Conservation (phyloP, 805 yeast species). For the Metschnikowia baotianmanensis region DNA sequence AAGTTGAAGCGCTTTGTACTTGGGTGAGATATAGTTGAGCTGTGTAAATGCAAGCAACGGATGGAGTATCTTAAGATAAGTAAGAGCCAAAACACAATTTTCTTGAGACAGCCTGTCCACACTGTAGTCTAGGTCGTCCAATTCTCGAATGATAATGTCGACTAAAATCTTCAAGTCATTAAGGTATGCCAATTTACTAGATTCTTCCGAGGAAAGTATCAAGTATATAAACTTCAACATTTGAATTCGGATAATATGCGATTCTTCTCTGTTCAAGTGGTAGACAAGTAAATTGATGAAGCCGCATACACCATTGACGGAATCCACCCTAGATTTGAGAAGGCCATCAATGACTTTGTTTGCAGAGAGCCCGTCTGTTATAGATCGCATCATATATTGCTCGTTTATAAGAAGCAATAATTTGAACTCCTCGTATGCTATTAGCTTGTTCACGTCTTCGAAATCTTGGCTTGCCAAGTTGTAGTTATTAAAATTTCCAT, state of each 20-base stretch:
- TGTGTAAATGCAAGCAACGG: conserved; percentile 71
- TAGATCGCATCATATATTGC: conserved; percentile 71
- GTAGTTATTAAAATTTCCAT: conserved; percentile 35
- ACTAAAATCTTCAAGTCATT: conserved; percentile 83
- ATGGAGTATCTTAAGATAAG: conserved; percentile 66
- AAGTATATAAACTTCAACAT: conserved; percentile 75
- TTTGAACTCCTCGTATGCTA: conserved; percentile 62
- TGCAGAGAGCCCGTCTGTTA: conserved; percentile 32
- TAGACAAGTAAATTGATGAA: conserved; percentile 57
- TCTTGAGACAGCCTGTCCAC: conserved; percentile 49
- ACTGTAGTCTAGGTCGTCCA: conserved; percentile 61
- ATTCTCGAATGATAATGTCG: conserved; percentile 79
- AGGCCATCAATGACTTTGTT: conserved; percentile 56
- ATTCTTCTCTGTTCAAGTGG: conserved; percentile 73
- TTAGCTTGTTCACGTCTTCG: conserved; percentile 44
- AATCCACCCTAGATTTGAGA: conserved; percentile 7
- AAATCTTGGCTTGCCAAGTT: conserved; percentile 34
- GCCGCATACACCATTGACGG: conserved; percentile 57
- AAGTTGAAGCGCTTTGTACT: conserved; percentile 59
- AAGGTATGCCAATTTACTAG: conserved; percentile 69
- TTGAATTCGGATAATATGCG: conserved; percentile 69
- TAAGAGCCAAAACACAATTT: conserved; percentile 46
- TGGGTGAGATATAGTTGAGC: conserved; percentile 44
- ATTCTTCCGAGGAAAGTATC: conserved; percentile 62
- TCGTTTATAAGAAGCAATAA: conserved; percentile 76